phyloP scores from a whole-genome alignment of 2,329 filamentous ascomycete genomes.

The Berkeleyomyces rouxiae region DNA sequence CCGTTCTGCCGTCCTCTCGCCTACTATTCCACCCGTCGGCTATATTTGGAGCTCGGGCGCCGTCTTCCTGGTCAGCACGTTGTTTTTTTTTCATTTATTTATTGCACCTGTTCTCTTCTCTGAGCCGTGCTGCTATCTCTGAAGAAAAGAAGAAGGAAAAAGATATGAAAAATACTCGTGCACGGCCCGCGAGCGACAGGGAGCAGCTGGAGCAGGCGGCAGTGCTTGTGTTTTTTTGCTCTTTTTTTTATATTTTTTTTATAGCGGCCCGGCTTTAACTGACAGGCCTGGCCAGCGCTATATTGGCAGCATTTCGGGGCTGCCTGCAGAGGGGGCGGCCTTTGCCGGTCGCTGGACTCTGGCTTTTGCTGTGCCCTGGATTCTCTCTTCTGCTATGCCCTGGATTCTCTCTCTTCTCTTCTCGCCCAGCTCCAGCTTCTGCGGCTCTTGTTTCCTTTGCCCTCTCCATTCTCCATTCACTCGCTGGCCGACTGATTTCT shows the following conservation, averaged over 20 bases:
- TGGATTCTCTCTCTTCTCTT: slow-evolving; percentile 1
- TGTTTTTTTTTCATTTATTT: not conserved
- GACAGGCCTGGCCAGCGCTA: not conserved
- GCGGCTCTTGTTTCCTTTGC: no score
- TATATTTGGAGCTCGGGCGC: slow-evolving; percentile 1
- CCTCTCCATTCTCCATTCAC: no score
- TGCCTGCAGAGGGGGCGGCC: no score
- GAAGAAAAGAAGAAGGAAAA: not conserved
- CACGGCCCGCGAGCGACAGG: not conserved
- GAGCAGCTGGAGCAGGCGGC: not conserved
- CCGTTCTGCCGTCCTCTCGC: no score
- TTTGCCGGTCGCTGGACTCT: no score
- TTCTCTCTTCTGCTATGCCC: not conserved
- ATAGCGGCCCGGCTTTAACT: not conserved
- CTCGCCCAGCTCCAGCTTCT: not conserved
- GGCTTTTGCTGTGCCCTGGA: no score
- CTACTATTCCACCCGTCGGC: not conserved
- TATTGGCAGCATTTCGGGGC: not conserved
- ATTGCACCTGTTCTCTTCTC: not conserved
- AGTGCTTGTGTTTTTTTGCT: not conserved
- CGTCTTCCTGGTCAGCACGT: not conserved
- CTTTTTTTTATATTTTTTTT: not conserved
- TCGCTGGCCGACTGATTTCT: no score
- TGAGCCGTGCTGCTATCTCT: slow-evolving; percentile 1
- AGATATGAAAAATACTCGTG: not conserved